A percentile compares a stretch with the other conserved stretches of the same genome.
Evolutionary conservation across 2,329 filamentous ascomycete species (phyloP).

Genomic region (Aspergillus amoenus): DNA sequence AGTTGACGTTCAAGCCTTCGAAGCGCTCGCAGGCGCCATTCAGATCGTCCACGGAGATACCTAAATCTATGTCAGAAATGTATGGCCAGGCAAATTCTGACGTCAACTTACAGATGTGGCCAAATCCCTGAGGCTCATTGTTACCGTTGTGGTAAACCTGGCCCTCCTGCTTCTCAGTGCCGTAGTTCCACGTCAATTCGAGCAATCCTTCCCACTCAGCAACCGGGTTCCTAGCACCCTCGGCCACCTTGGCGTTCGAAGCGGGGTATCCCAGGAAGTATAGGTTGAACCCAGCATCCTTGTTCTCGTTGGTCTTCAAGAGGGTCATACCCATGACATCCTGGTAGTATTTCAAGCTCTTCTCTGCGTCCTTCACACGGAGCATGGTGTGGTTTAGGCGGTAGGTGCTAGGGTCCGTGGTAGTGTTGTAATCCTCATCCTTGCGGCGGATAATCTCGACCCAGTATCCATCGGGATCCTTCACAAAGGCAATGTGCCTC

Average conservation of each 20-base stretch:
- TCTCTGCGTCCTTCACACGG: constrained; percentile 78
- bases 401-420: constrained; percentile 74
- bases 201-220: constrained; percentile 77
- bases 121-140: constrained; percentile 85
- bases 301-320: constrained; percentile 69
- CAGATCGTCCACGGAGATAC: constrained; percentile 81
- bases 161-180: constrained; percentile 72
- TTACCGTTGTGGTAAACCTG: constrained; percentile 94
- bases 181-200: constrained; percentile 83
- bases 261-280: constrained; percentile 86
- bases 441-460: constrained; percentile 62
- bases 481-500: constrained; percentile 82
- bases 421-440: constrained; percentile 68
- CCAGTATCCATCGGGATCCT: constrained; percentile 86
- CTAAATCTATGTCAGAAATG: constrained; percentile 37
- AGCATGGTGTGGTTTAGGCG: constrained; percentile 73
- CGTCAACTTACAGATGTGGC: constrained; percentile 72
- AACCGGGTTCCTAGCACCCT: constrained; percentile 54
- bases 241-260: constrained; percentile 53
- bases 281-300: constrained; percentile 74
- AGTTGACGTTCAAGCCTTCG: constrained; percentile 76
- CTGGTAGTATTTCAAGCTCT: constrained; percentile 76
- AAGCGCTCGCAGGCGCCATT: constrained; percentile 83
- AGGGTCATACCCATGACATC: constrained; percentile 87
- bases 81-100: background rate